A percentile compares a stretch with the other conserved stretches of the same genome.
phyloP scores from a whole-genome alignment of 2,329 filamentous ascomycete genomes.

The Verruconis gallopava region DNA sequence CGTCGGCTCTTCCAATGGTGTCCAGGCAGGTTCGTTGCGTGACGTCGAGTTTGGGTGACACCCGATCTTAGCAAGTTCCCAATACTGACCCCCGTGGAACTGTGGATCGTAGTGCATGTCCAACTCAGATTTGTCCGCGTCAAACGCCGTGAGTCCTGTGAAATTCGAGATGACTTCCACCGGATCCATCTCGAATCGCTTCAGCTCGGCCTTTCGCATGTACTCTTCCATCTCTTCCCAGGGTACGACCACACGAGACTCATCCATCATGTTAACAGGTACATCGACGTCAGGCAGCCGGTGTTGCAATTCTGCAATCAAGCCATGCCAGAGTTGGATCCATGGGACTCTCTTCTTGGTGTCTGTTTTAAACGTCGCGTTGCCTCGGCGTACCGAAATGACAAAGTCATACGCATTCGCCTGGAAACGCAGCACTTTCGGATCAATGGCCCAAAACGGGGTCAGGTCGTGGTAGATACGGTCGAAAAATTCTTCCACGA shows the following conservation, averaged over 20 bases:
- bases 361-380: conserved; percentile 19
- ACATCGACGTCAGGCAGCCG: conserved; percentile 13
- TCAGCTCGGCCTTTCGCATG: conserved; percentile 20
- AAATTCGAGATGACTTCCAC: conserved; percentile 20
- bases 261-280: conserved; percentile 13
- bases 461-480: conserved; percentile 37
- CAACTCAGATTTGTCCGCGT: conserved; percentile 13
- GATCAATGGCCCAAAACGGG: conserved; percentile 36
- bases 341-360: conserved; percentile 21
- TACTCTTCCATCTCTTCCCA: conserved; percentile 19
- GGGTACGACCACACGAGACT: conserved; percentile 11
- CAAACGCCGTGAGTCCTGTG: conserved; percentile 14
- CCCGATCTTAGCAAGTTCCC: conserved; percentile 29
- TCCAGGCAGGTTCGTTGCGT: conserved; percentile 20
- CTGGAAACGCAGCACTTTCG: conserved; percentile 29
- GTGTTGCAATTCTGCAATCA: conserved; percentile 14
- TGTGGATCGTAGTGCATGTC: conserved; percentile 18
- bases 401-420: conserved; percentile 25
- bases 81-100: conserved; percentile 25
- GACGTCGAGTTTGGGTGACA: conserved; percentile 28
- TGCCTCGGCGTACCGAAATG: conserved; percentile 30
- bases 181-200: conserved; percentile 18
- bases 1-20: conserved; percentile 26
- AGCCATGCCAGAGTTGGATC: conserved; percentile 29
- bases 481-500: conserved; percentile 39